These are phyloP conservation scores for Nicotiana knightiana DNA, from an alignment of 257 asterid genomes.

Conservation along the genomic window DNA sequence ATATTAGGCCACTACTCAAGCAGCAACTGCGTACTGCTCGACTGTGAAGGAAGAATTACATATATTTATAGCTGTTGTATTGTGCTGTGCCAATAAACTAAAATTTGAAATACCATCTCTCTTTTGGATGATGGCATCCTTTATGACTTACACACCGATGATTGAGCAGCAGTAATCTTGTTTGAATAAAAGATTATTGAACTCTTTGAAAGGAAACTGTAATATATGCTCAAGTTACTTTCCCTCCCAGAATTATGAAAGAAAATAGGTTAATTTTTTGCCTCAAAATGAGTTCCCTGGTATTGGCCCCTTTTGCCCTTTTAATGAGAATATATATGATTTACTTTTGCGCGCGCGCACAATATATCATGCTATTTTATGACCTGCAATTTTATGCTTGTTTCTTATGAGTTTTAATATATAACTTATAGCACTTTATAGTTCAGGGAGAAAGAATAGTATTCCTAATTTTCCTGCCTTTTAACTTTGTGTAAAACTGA, in stretches of 20 bases:
- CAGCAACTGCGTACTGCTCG: slow-evolving; percentile 62
- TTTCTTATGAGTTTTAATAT: background rate
- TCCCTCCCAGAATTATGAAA: background rate
- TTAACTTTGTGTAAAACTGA: too few relatives aligned
- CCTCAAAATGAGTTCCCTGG: background rate
- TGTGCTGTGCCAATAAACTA: background rate
- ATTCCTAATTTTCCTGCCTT: too few relatives aligned
- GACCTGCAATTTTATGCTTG: background rate
- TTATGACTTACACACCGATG: background rate
- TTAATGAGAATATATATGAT: too few relatives aligned
- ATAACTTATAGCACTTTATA: background rate
- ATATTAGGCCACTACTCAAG: slow-evolving; percentile 73
- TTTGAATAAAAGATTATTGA: background rate
- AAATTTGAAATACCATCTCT: background rate
- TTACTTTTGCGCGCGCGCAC: too few relatives aligned
- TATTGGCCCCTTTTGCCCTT: background rate
- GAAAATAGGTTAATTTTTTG: background rate
- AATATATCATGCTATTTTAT: too few relatives aligned
- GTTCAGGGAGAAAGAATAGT: too few relatives aligned
- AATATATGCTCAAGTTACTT: background rate
- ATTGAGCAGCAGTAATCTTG: background rate
- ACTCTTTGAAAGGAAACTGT: background rate
- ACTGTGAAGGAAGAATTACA: slow-evolving; percentile 20
- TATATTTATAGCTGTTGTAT: background rate
- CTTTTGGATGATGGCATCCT: background rate